phyloP scores from a whole-genome alignment of 129 eudicot species.

The Centrapalus pauciflorus region DNA sequence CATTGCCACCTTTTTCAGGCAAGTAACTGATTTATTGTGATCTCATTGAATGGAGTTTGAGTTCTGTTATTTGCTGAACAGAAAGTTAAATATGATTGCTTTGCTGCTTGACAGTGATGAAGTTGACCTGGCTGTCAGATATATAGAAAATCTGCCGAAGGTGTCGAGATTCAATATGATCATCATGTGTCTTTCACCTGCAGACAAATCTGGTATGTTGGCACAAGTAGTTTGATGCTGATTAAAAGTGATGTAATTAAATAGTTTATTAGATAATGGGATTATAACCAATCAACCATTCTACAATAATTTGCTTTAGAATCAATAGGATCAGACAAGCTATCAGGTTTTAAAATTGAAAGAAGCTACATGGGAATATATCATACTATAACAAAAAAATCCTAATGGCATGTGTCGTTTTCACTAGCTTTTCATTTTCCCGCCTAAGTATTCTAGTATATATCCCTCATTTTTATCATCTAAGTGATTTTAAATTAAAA shows the following conservation, averaged over 20 bases:
- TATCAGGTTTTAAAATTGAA: no score
- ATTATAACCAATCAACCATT: no score
- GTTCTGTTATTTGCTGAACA: neutral
- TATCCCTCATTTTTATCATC: no score
- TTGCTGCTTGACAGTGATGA: slow-evolving; percentile 57
- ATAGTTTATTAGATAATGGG: neutral
- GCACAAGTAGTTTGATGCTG: neutral
- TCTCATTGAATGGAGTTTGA: neutral
- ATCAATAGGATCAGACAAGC: no score
- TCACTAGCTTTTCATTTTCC: no score
- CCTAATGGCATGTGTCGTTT: no score
- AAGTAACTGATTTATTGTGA: slow-evolving; percentile 26
- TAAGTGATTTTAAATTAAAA: no score
- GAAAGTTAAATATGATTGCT: neutral
- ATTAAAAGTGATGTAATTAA: neutral
- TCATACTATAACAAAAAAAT: no score
- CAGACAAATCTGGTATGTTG: slow-evolving; percentile 48
- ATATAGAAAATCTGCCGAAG: slow-evolving; percentile 59
- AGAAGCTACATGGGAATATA: no score
- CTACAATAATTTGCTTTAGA: no score
- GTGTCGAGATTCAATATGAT: slow-evolving; percentile 75
- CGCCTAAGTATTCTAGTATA: no score
- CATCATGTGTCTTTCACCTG: slow-evolving; percentile 83
- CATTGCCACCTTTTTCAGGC: slow-evolving; percentile 64
- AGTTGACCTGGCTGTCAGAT: slow-evolving; percentile 56